Base-by-base conservation (phyloP, 768 basidiomycete genomes). In the Suillus cothurnatus region DNA sequence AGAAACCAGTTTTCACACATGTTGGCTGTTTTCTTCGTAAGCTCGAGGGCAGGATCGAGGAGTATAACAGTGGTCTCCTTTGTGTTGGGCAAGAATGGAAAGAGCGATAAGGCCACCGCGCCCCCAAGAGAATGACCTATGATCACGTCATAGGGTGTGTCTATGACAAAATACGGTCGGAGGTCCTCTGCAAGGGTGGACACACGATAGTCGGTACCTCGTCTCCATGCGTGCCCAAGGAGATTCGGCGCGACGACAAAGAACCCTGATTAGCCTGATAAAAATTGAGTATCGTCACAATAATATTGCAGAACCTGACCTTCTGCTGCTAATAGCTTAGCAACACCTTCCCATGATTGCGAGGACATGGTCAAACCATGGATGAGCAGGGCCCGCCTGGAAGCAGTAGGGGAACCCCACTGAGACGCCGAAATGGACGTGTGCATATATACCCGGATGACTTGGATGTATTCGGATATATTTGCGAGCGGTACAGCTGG, bases 101-200 rank as follows among this genome's bases (percentile, higher is more conserved):
- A 52, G 28, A 52, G 50, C 4, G 28, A 52, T 19, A 52, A 52
- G 28, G 26, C 15, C 26, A 52, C 26, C 17, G 50, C 4, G 8
- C 50, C 50, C 28, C 50, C 50, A 19, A 52, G 50, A 12, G 53
- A 55, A n/a, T 55, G 53, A 32, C 53, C 19, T 55, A 55, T 55
- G 3, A 32, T 32, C 31, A 32, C 53, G 0, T 50, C 49, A 23
- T 50, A 50, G 15, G 49, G 28, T 15, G 15, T 17, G 26, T 17
- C 49, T 26, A 55, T 32, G 53, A 55, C 53, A 31, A 53, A 53
- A 32, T 55, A 55, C 31, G 53, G 21, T 11, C 53, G 31, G 19
- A 55, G 31, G 11, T 55, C 53, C 31, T 32, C 53, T 32, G 53
- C 53, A 55, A 55, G 53, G 31, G 31, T 55, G 19, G 31, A 32